Percentiles rank a stretch among this genome's conserved stretches.
phyloP scores from a whole-genome alignment of 768 basidiomycete genomes.

The Chalciporus chontae region DNA sequence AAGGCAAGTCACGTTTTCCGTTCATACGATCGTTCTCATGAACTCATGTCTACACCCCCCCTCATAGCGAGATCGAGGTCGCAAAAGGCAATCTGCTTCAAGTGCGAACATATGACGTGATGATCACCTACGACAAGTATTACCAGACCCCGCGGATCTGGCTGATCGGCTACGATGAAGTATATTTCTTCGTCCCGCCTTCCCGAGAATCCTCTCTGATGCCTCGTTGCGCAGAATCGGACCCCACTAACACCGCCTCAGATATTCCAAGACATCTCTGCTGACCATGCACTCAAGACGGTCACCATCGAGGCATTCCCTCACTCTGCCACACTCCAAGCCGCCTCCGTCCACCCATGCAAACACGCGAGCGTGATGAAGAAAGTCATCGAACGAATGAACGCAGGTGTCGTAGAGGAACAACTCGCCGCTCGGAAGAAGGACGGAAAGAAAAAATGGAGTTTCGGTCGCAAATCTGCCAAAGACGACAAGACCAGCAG shows the following conservation, averaged over 20 bases:
- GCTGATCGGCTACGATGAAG: conserved; percentile 97
- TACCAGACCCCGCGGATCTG: conserved; percentile 98
- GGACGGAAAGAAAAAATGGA: conserved; percentile 72
- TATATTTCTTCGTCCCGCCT: conserved; percentile 28
- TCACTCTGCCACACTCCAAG: conserved; percentile 80
- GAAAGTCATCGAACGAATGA: conserved; percentile 99
- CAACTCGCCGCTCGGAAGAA: conserved; percentile 67
- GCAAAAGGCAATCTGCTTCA: conserved; percentile 84
- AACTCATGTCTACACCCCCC: conserved; percentile 8
- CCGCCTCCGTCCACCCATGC: conserved; percentile 96
- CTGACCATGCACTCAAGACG: conserved; percentile 97
- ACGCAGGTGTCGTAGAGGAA: conserved; percentile 78
- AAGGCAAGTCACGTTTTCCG: conserved; percentile 39
- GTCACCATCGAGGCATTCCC: conserved; percentile 98
- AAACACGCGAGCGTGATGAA: conserved; percentile 99
- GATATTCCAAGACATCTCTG: conserved; percentile 96
- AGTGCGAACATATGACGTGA: conserved; percentile 98
- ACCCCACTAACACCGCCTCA: conserved; percentile 83
- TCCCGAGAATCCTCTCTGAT: conserved; percentile 2
- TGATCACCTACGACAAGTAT: conserved; percentile 99
- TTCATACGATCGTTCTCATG: not conserved
- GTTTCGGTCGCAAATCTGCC: conserved; percentile 67
- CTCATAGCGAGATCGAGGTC: conserved; percentile 53
- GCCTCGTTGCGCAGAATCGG: conserved; percentile 57
- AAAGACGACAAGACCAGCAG: conserved; percentile 60